A percentile compares a stretch with the other conserved stretches of the same genome.
phyloP scores from a whole-genome alignment of 2,329 filamentous ascomycete genomes.

The Penicillium vulpinum region DNA sequence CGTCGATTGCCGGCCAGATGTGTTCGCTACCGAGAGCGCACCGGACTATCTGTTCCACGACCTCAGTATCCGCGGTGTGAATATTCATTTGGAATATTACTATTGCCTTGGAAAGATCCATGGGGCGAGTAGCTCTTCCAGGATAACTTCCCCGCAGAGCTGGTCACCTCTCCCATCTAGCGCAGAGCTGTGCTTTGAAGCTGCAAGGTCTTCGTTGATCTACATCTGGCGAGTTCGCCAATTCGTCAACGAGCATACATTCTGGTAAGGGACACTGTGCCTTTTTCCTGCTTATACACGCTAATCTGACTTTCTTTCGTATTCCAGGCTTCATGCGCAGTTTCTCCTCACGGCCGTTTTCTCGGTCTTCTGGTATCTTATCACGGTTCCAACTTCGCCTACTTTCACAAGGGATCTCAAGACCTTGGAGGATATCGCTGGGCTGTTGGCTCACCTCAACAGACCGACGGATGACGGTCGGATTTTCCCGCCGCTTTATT shows the following conservation, averaged over 20 bases:
- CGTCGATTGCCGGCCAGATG: slow-evolving; percentile 18
- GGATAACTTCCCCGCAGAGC: not conserved
- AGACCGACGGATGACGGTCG: slow-evolving; percentile 9
- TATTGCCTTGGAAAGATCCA: slow-evolving; percentile 28
- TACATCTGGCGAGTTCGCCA: slow-evolving; percentile 21
- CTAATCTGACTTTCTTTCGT: not conserved
- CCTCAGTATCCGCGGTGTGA: slow-evolving; percentile 26
- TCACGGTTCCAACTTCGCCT: slow-evolving; percentile 13
- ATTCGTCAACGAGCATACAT: slow-evolving; percentile 23
- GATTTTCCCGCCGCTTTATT: slow-evolving; percentile 24
- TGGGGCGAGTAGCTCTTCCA: slow-evolving; percentile 12
- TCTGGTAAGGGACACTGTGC: slow-evolving; percentile 17
- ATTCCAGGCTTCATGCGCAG: slow-evolving; percentile 25
- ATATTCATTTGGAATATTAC: slow-evolving; percentile 29
- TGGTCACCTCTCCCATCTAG: slow-evolving; percentile 24
- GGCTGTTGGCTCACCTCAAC: slow-evolving; percentile 15
- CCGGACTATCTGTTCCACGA: slow-evolving; percentile 27
- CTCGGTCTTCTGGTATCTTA: slow-evolving; percentile 25
- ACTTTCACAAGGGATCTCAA: slow-evolving; percentile 18
- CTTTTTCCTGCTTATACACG: not conserved
- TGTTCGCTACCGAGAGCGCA: slow-evolving; percentile 16
- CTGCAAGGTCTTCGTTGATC: slow-evolving; percentile 24
- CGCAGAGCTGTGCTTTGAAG: slow-evolving; percentile 23
- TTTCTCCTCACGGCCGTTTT: slow-evolving; percentile 23
- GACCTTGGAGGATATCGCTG: slow-evolving; percentile 17